A percentile compares a stretch with the other conserved stretches of the same genome.
Evolutionary conservation across 1,284 basidiomycete genomes (phyloP).

Genomic region (Naganishia cerealis): DNA sequence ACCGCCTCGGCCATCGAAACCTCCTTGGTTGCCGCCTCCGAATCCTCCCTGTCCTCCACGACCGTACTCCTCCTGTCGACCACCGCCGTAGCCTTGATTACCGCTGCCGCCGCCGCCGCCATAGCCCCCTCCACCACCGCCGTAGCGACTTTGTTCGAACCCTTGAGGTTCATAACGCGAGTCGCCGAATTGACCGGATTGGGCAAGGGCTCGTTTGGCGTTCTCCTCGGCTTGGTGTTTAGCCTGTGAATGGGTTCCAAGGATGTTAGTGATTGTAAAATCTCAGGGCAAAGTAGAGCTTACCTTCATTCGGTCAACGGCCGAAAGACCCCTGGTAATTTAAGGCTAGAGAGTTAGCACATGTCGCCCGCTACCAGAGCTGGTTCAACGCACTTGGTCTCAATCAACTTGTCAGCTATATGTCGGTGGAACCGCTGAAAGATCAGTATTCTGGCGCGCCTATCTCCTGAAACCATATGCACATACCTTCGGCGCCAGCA

Average conservation of each 20-base stretch:
- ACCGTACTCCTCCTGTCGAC: slow-evolving; percentile 1
- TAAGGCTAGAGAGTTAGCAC: background rate
- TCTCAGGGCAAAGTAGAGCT: background rate
- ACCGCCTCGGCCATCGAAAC: slow-evolving; percentile 21
- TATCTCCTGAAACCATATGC: background rate
- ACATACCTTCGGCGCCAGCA: slow-evolving; percentile 40
- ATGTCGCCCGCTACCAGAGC: background rate
- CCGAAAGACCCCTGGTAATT: slow-evolving; percentile 8
- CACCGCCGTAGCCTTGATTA: background rate
- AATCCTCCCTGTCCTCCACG: background rate
- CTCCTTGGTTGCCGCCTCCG: background rate
- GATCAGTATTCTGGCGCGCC: no score
- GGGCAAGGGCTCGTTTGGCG: slow-evolving; percentile 28
- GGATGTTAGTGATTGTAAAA: background rate
- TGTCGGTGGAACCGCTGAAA: background rate
- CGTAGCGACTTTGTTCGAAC: slow-evolving; percentile 26
- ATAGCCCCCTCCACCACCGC: background rate
- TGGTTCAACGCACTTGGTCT: slow-evolving; percentile 22
- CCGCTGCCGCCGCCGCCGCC: no score
- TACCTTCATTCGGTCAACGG: slow-evolving; percentile 14
- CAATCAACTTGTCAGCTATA: slow-evolving; percentile 42
- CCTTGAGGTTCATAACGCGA: slow-evolving; percentile 12
- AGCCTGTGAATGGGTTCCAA: background rate
- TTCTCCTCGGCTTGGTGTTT: slow-evolving; percentile 32
- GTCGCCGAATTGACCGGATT: slow-evolving; percentile 28